Base-by-base conservation (phyloP, 2,329 filamentous ascomycete genomes). In the Apiospora malaysiana region DNA sequence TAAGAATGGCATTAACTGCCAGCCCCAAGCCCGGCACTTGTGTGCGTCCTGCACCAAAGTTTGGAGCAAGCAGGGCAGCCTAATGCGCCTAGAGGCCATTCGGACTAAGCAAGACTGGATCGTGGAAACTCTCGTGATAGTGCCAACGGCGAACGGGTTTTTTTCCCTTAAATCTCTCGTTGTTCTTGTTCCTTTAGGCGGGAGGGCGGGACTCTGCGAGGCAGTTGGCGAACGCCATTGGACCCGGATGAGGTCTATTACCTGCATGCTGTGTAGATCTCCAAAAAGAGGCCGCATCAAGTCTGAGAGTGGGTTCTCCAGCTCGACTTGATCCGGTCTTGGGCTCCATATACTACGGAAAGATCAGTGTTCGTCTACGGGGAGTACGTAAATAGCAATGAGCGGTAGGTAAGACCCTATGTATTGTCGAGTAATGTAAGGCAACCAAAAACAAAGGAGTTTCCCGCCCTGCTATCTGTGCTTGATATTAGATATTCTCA, bases 141-240 rank as follows among this genome's bases (percentile, higher is more conserved):
- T 63, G 56, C 56, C 56, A 63, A 63, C 56, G 56, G 56, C 56
- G 32, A 63, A 63, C 56, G 56, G 56, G 32, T 59, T 21, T 59
- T 40, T n/a, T 18, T 32, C 2, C 2, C 49, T 16, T n/a, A 59
- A 59, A 59, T 59, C 51, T 63, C 56, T 40, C 56, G 32, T 40
- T 63, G 2, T n/a, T 8, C 56, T 27, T 40, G 16, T 45, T 45
- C 42, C 16, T 45, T 45, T 18, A 5, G 42, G 42, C 42, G 42
- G 42, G 42, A 4, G 18, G 56, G 56, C 56, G 56, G 56, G 27
- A 63, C 56, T 63, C 16, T 7, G 51, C 18, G 27, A 32, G 25
- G 46, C 25, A 10, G 18, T 27, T 59, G 7, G 32, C 16, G 51
- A 10, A 8, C 21, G 27, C 51, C 16, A 59, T 59, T 59, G 51